Evolutionary conservation across 2,329 filamentous ascomycete species (phyloP), one percentile per base, ranked within the genome.

Genomic region (Stylonectria norvegica): DNA sequence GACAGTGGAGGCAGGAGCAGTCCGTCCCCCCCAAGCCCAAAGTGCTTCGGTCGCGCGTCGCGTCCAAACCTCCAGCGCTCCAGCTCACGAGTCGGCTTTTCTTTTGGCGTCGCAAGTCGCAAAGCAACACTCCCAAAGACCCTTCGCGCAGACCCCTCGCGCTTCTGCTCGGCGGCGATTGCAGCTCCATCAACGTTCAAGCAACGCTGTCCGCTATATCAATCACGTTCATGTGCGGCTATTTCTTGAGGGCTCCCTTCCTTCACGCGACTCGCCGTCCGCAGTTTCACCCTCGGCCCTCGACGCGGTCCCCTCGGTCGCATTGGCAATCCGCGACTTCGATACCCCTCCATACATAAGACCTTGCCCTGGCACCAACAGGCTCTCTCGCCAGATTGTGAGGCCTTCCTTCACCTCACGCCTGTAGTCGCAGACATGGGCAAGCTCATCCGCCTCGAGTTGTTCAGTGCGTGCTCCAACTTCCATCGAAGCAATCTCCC

Each of bases 391-490:
- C 18, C 39, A 33, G 28, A 46, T 34, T 40, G 23, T 25, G 34
- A 43, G 51, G 47, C 47, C 42, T n/a, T n/a, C n/a, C 43, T 32
- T 7, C 15, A 14, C 17, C n/a, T 19, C 30, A 27, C 28, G 47
- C 52, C 47, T 41, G 20, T 31, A 37, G 27, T 36, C 45, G 53
- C 64, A 70, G 83, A 65, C 49, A 97, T 98, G 93, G 91, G 91
- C 53, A 97, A 97, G 70, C 84, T 98, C 59, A 87, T 95, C 60
- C 85, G 89, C 48, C 81, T 98, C 37, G 91, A 97, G 75, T 76
- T 98, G 48, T 95, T 86, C 72, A 96, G 89, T 93, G 74, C 52
- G 83, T 72, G 31, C 15, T 14, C 30, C 15, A 17, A 40, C 29
- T 30, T 25, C 28, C 38, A n/a, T n/a, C n/a, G n/a, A n/a, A n/a